A percentile compares a stretch with the other conserved stretches of the same genome.
These are phyloP conservation scores for Phanerodontia chrysosporium DNA, from an alignment of 768 basidiomycete species.

Conservation along the genomic window DNA sequence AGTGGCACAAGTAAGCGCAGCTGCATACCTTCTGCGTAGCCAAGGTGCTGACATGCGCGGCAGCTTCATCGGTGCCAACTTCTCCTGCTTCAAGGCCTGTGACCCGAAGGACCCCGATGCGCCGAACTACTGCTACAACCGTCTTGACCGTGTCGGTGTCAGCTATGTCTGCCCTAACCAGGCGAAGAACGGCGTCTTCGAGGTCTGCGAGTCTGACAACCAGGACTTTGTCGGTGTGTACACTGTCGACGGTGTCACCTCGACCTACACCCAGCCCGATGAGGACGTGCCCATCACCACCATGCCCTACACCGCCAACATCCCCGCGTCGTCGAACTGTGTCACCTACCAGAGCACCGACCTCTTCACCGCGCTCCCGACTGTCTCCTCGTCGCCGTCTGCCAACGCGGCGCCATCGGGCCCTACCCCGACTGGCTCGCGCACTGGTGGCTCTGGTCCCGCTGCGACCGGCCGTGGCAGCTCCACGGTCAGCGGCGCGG, in stretches of 20 bases:
- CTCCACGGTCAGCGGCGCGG: too few species aligned
- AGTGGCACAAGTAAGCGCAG: not conserved
- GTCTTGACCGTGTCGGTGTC: constrained; percentile 73
- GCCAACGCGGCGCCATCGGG: too few species aligned
- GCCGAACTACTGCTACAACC: constrained; percentile 60
- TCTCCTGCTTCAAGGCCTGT: constrained; percentile 73
- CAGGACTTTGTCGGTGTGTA: constrained; percentile 58
- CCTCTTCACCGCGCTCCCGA: constrained; percentile 1
- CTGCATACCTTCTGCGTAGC: constrained; percentile 30
- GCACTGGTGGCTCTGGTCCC: constrained; percentile 2
- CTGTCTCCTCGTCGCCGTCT: not conserved
- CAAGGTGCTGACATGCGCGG: constrained; percentile 25
- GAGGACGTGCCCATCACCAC: constrained; percentile 39
- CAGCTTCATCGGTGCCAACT: constrained; percentile 66
- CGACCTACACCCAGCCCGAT: constrained; percentile 45
- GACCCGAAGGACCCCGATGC: constrained; percentile 46
- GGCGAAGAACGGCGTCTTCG: constrained; percentile 55
- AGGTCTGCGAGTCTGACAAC: constrained; percentile 62
- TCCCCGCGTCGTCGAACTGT: constrained; percentile 43
- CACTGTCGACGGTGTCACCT: constrained; percentile 33
- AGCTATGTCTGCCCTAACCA: constrained; percentile 68
- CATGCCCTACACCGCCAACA: constrained; percentile 38
- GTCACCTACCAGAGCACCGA: constrained; percentile 41
- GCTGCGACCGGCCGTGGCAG: constrained; percentile 4
- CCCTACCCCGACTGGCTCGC: too few species aligned